Evolutionary conservation across 352 stramenopile species (phyloP), one percentile per base, ranked within the genome.

Genomic region (Phytophthora sansomeana): DNA sequence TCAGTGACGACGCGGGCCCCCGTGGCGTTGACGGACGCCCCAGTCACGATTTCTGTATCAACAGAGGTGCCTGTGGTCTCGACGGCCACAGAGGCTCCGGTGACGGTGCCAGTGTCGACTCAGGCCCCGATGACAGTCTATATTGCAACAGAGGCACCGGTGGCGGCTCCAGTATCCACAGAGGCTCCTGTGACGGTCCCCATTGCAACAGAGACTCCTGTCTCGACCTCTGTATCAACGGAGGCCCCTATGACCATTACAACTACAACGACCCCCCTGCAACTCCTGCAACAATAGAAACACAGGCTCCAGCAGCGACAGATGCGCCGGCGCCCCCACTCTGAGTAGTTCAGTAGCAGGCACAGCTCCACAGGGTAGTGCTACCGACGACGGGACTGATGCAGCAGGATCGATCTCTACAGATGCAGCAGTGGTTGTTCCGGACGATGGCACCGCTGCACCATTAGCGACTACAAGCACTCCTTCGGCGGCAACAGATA

Each of bases 401-500:
- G 10, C 41, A 56, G 21, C 48, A 8, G 58, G 39, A 52, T 68
- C 67, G 7, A 59, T 24, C 11, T 63, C 58, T 10, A 28, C 36
- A 29, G 67, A 74, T 36, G 38, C 50, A 46, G 58, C 33, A 5
- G 53, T 73, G 17, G 46, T 61, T 58, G 24, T 46, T 29, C 38
- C 63, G 29, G 50, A 56, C 11, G 51, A 64, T 24, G 56, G 48
- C 5, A 67, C 60, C 0, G 66, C 41, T 26, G 28, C 58, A 11
- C 51, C 51, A n/a, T 30, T 62, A 10, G 13, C 30, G 30, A 55
- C 41, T 6, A 60, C 62, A 48, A 32, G 30, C 11, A 16, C 44
- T 10, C 56, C 55, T 17, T 28, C 35, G n/a, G 36, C 36, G 14
- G 38, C 26, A 19, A 51, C n/a, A n/a, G 46, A 21, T 21, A 63